These are phyloP conservation scores for Penicillium canariense DNA, from an alignment of 495 filamentous ascomycete genomes.

Conservation along the genomic window DNA sequence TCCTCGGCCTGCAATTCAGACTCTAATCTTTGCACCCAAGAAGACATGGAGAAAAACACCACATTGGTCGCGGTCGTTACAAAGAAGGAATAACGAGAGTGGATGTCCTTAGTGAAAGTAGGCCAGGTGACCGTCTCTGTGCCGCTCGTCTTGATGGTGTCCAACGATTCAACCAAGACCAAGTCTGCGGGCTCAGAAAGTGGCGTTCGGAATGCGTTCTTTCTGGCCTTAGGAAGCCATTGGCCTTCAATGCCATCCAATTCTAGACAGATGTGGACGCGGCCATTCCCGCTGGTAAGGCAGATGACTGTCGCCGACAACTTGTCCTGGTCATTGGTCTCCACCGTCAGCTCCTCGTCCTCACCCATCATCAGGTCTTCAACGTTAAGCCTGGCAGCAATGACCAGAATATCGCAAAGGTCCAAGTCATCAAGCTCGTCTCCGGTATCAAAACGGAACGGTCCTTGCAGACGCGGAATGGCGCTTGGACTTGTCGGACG, in stretches of 20 bases:
- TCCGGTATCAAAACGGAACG: slow-evolving; percentile 67
- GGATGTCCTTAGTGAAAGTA: slow-evolving; percentile 68
- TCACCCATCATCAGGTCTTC: slow-evolving; percentile 54
- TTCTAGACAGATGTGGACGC: slow-evolving; percentile 76
- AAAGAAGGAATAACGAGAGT: slow-evolving; percentile 74
- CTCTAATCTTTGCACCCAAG: slow-evolving; percentile 76
- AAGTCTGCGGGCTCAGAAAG: slow-evolving; percentile 43
- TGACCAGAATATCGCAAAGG: slow-evolving; percentile 59
- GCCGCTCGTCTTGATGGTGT: slow-evolving; percentile 57
- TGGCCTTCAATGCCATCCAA: slow-evolving; percentile 76
- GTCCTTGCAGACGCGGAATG: slow-evolving; percentile 80
- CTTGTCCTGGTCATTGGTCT: slow-evolving; percentile 58
- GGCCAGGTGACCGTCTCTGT: slow-evolving; percentile 56
- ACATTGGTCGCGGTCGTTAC: slow-evolving; percentile 72
- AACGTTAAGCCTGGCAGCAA: slow-evolving; percentile 50
- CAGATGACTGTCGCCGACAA: slow-evolving; percentile 73
- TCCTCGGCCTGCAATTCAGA: slow-evolving; percentile 66
- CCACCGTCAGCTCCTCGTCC: slow-evolving; percentile 45
- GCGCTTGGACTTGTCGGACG: slow-evolving; percentile 69
- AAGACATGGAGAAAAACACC: slow-evolving; percentile 63
- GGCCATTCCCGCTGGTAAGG: slow-evolving; percentile 67
- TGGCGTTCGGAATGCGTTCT: slow-evolving; percentile 40
- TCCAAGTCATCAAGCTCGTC: slow-evolving; percentile 69
- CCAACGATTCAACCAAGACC: slow-evolving; percentile 54
- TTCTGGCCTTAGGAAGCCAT: slow-evolving; percentile 70